Base-by-base conservation (phyloP, 208 protist genomes). In the Trypanosomatidae sp. region DNA sequence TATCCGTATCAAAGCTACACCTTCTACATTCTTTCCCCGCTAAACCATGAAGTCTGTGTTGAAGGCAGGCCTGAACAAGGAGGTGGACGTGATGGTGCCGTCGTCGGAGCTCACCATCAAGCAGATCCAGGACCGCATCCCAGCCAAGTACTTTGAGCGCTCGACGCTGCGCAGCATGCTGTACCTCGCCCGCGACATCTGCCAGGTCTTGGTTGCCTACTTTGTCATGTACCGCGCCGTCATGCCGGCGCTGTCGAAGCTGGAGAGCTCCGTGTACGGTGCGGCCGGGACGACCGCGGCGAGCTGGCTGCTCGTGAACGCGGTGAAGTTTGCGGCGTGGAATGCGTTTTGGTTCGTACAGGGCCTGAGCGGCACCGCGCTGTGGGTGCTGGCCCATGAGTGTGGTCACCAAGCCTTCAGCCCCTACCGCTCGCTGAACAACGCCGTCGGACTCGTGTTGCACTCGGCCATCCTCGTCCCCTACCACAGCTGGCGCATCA, bases 381-480 rank as follows among this genome's bases (percentile, higher is more conserved):
- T 98, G 1, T 99, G 95, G 94, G 94, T 99, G 10, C 62, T 99
- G 12, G 96, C 91, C 5, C 97, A 99, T 71, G 97, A 99, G 79
- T 99, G 97, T 77, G 97, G 97, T 36, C 97, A 99, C 73, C 86
- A 95, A 47, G 93, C 86, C 62, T 99, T 98, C 87, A 91, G 85
- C 49, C 77, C 92, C 39, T 83, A 76, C 62, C 79, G 82, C 60
- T 36, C 41, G 1, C 8, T 98, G 22, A 98, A 98, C 84, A 93
- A 98, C 82, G 52, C 81, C 33, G 86, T 99, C 55, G 97, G 97
- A 13, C 78, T 96, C 46, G 41, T 97, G 41, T 60, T 96, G 8
- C 95, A 99, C 87, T 94, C 92, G 19, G 73, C 77, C 25, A 75
- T 98, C 44, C 88, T 98, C n/a, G 92, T 97, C 8, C 95, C 97